Conservation (phyloP, 2,329 filamentous ascomycete species). For the Sarocladium oryzae region DNA sequence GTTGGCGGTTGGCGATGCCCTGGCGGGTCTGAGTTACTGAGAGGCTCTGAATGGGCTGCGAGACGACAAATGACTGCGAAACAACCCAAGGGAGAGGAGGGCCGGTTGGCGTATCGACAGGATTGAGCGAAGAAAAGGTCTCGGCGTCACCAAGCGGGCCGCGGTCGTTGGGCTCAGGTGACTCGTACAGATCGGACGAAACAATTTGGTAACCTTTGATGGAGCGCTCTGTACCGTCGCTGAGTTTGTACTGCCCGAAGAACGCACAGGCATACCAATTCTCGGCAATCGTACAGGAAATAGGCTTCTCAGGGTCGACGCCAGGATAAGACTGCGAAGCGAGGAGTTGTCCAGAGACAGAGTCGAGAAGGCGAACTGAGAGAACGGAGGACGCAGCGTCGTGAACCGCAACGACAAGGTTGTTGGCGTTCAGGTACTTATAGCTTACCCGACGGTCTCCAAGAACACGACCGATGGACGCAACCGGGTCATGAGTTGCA, state of each 20-base stretch:
- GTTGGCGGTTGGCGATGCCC: conserved; percentile 77
- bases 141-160: conserved; percentile 63
- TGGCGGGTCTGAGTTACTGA: conserved; percentile 84
- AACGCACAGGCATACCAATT: conserved; percentile 94
- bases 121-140: conserved; percentile 74
- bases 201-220: conserved; percentile 83
- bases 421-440: conserved; percentile 92
- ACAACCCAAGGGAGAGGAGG: conserved; percentile 65
- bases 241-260: conserved; percentile 53
- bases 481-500: conserved; percentile 75
- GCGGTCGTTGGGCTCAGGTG: conserved; percentile 73
- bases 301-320: conserved; percentile 66
- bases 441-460: conserved; percentile 91
- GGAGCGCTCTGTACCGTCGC: conserved; percentile 44
- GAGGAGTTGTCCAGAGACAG: conserved; percentile 75
- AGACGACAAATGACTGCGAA: conserved; percentile 74
- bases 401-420: conserved; percentile 66
- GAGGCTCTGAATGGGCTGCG: conserved; percentile 71
- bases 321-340: conserved; percentile 63
- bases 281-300: conserved; percentile 76
- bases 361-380: conserved; percentile 75
- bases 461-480: conserved; percentile 90
- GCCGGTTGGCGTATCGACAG: conserved; percentile 49
- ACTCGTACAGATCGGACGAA: conserved; percentile 87
- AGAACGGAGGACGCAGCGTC: conserved; percentile 53